Conservation (phyloP, 352 stramenopile genomes). For the Thalassiosira hispida region DNA sequence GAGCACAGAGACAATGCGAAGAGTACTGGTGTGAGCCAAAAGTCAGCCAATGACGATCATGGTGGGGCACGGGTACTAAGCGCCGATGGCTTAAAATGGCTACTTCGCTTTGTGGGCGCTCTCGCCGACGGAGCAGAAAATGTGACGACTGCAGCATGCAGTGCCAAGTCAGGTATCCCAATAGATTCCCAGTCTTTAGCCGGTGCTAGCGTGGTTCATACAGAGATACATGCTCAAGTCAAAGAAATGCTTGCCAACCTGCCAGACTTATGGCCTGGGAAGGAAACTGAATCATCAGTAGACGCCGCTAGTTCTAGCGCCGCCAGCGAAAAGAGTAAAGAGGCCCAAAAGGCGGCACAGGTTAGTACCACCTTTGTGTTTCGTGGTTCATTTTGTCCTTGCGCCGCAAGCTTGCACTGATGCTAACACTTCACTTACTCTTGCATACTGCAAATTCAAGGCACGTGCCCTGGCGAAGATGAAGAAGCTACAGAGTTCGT, state of each 20-base stretch:
- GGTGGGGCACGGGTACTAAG: slow-evolving; percentile 74
- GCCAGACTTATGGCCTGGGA: slow-evolving; percentile 79
- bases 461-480: slow-evolving; percentile 80
- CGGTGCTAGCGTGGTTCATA: slow-evolving; percentile 31
- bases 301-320: slow-evolving; percentile 41
- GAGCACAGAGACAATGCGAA: slow-evolving; percentile 71
- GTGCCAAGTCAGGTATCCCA: slow-evolving; percentile 70
- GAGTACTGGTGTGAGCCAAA: slow-evolving; percentile 35
- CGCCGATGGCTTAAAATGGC: slow-evolving; percentile 81
- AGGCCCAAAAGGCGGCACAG: slow-evolving; percentile 77
- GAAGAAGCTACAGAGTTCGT: slow-evolving; percentile 80
- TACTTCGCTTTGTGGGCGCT: slow-evolving; percentile 80
- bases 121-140: slow-evolving; percentile 75
- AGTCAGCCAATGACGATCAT: slow-evolving; percentile 66
- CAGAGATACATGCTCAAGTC: slow-evolving; percentile 56
- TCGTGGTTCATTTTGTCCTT: too few species aligned
- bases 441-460: too few species aligned
- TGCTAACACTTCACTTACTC: too few species aligned
- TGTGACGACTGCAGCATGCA: slow-evolving; percentile 63
- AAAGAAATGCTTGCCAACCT: slow-evolving; percentile 76
- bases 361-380: too few species aligned
- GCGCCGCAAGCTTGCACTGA: too few species aligned
- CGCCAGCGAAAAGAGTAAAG: slow-evolving; percentile 63
- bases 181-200: slow-evolving; percentile 20
- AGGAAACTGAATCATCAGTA: slow-evolving; percentile 37